Percentiles rank a stretch among this genome's conserved stretches.
Conservation (phyloP, 1,284 basidiomycete genomes). For the Cutaneotrichosporon mucoides region DNA sequence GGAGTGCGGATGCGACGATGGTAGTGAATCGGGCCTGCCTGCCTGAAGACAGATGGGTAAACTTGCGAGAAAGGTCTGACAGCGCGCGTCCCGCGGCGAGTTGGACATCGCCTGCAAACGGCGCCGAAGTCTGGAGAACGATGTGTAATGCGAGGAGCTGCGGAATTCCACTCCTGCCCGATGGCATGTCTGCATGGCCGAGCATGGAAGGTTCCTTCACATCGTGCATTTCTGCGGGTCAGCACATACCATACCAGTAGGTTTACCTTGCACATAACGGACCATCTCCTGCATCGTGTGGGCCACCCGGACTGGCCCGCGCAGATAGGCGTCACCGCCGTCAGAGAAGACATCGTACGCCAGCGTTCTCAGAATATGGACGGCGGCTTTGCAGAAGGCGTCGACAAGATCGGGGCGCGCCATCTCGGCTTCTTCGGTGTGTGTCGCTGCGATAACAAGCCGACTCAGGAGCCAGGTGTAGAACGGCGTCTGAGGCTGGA, state of each 20-base stretch:
- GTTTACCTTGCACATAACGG: slow-evolving; percentile 27
- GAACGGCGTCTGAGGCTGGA: slow-evolving; percentile 18
- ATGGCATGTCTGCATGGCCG: slow-evolving; percentile 17
- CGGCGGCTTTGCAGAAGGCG: slow-evolving; percentile 17
- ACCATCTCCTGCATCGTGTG: slow-evolving; percentile 23
- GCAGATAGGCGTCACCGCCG: slow-evolving; percentile 21
- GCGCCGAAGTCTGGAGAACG: slow-evolving; percentile 12
- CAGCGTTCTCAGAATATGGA: slow-evolving; percentile 19
- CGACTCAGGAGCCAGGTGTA: slow-evolving; percentile 44
- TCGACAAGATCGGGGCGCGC: slow-evolving; percentile 9
- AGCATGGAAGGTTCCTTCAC: slow-evolving; percentile 12
- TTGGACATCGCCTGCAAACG: slow-evolving; percentile 13
- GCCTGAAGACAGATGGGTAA: not conserved
- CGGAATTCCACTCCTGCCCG: not conserved
- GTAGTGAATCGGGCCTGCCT: slow-evolving; percentile 16
- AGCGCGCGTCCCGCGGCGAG: slow-evolving; percentile 16
- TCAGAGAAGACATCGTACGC: slow-evolving; percentile 21
- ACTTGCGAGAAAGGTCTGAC: slow-evolving; percentile 8
- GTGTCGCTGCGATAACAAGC: slow-evolving; percentile 30
- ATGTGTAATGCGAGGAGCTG: slow-evolving; percentile 21
- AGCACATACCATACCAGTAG: too few species aligned
- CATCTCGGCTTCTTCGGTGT: slow-evolving; percentile 11
- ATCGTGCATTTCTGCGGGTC: slow-evolving; percentile 4
- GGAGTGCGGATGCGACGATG: slow-evolving; percentile 8
- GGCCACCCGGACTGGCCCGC: slow-evolving; percentile 20